A percentile compares a stretch with the other conserved stretches of the same genome.
Evolutionary conservation across 2,329 filamentous ascomycete genomes (phyloP).

Genomic region (Mollisiaceae sp.): DNA sequence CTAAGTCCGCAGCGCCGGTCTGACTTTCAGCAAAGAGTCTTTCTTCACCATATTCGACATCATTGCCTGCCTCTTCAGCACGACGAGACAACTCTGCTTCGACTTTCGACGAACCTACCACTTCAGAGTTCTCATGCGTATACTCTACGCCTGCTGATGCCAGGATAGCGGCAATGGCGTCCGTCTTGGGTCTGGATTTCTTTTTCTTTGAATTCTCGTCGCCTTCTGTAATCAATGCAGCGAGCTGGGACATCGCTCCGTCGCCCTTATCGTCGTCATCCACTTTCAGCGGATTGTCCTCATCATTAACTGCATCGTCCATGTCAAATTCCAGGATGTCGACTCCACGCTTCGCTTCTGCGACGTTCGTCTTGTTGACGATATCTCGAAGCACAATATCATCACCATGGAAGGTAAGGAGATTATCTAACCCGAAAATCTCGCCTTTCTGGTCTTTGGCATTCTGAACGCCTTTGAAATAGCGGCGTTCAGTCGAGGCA

Average conservation of each 20-base stretch:
- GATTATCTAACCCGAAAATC: slow-evolving; percentile 87
- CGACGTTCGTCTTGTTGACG: slow-evolving; percentile 97
- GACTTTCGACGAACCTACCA: slow-evolving; percentile 90
- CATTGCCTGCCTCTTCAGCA: slow-evolving; percentile 54
- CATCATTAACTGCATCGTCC: slow-evolving; percentile 62
- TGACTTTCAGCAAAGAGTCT: slow-evolving; percentile 62
- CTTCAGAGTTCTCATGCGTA: slow-evolving; percentile 94
- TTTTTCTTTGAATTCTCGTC: slow-evolving; percentile 49
- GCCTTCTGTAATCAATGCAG: slow-evolving; percentile 59
- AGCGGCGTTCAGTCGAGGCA: slow-evolving; percentile 87
- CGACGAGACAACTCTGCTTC: slow-evolving; percentile 82
- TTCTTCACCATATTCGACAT: slow-evolving; percentile 55
- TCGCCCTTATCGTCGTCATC: slow-evolving; percentile 56
- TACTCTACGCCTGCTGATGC: slow-evolving; percentile 89
- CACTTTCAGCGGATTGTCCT: slow-evolving; percentile 49
- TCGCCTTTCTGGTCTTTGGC: slow-evolving; percentile 84
- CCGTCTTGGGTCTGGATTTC: slow-evolving; percentile 54
- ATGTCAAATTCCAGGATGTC: slow-evolving; percentile 78
- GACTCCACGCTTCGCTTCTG: slow-evolving; percentile 87
- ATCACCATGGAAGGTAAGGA: slow-evolving; percentile 80
- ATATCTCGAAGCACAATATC: slow-evolving; percentile 89
- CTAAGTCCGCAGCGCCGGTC: slow-evolving; percentile 33
- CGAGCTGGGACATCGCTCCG: slow-evolving; percentile 75
- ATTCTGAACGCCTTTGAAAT: slow-evolving; percentile 94
- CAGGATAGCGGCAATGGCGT: slow-evolving; percentile 88